phyloP scores from a whole-genome alignment of 768 basidiomycete genomes.

The Rhodotorula toruloides region DNA sequence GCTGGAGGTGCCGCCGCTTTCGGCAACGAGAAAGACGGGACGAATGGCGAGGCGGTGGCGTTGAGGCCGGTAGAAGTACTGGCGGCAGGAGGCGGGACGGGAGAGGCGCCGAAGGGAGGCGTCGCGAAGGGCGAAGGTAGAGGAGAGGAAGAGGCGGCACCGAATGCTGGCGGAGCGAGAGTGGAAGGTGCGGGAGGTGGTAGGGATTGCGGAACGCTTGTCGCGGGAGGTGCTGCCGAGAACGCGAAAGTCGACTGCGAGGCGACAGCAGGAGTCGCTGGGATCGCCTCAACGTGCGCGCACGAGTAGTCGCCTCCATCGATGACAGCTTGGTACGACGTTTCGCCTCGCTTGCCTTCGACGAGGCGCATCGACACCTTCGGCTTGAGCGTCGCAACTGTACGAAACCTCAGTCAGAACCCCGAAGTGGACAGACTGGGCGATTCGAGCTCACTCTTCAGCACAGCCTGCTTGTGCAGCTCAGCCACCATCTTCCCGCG shows the following conservation, averaged over 20 bases:
- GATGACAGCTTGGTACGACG: constrained; percentile 44
- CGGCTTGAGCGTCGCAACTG: constrained; percentile 42
- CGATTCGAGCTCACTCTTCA: constrained; percentile 37
- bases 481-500: constrained; percentile 23
- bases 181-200: no score
- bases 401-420: neutral
- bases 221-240: neutral
- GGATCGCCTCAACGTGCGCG: constrained; percentile 35
- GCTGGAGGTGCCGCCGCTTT: neutral
- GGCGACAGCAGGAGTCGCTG: constrained; percentile 46
- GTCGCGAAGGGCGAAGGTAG: no score
- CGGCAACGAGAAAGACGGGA: neutral
- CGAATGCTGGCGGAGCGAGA: no score
- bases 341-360: constrained; percentile 43
- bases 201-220: no score
- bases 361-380: constrained; percentile 43
- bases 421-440: neutral
- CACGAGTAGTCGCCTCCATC: constrained; percentile 43
- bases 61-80: neutral
- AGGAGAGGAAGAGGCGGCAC: no score
- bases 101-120: no score
- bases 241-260: constrained; percentile 36
- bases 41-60: neutral
- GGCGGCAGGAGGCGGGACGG: constrained; percentile 12
- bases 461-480: constrained; percentile 30